Evolutionary conservation across 129 eudicot genomes (phyloP).

Genomic region (Lactuca sativa): DNA sequence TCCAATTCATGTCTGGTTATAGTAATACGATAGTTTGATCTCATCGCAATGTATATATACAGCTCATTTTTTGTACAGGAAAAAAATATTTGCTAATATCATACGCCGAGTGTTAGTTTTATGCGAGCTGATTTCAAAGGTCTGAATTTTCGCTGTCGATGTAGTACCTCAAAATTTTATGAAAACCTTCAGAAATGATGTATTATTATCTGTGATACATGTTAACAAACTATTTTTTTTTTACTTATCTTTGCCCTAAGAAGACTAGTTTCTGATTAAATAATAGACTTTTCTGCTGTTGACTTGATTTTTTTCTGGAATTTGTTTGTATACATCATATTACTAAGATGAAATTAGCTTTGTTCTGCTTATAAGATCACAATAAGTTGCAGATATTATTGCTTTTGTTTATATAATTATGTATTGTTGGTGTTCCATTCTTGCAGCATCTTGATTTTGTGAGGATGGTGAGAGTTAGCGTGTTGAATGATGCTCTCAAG

Average conservation of each 20-base stretch:
- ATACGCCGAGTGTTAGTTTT: background rate
- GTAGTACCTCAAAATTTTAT: background rate
- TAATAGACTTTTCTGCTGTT: background rate
- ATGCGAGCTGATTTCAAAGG: conserved; percentile 2
- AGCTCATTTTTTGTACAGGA: background rate
- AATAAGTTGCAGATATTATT: background rate
- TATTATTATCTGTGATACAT: background rate
- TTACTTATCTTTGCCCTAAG: no score
- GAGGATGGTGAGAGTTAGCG: conserved; percentile 70
- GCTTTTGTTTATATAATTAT: background rate
- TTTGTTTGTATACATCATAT: background rate
- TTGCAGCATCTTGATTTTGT: conserved; percentile 32
- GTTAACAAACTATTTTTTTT: background rate
- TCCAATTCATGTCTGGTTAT: background rate
- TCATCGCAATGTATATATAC: background rate
- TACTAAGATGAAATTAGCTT: background rate
- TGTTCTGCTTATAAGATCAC: background rate
- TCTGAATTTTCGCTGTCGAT: background rate
- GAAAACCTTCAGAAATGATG: conserved; percentile 3
- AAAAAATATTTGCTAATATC: background rate
- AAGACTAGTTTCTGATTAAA: no score
- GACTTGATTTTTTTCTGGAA: background rate
- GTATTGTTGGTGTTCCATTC: background rate
- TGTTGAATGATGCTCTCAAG: conserved; percentile 72
- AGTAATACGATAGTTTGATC: no score